Conservation (phyloP, 164 flowering plant species). For the Aristolochia californica region DNA sequence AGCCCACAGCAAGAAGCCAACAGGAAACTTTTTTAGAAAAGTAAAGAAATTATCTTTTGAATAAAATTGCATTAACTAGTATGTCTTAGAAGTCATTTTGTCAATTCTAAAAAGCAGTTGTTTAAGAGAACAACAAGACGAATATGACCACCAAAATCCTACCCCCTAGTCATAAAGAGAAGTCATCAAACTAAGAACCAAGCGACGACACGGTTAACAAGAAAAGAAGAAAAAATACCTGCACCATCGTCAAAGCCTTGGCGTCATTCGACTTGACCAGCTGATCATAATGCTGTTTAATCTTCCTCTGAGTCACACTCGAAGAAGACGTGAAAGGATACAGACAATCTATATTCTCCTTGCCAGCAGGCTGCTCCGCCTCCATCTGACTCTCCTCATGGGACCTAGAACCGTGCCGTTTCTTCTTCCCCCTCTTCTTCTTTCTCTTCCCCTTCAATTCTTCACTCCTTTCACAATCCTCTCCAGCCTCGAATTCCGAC, state of each 20-base stretch:
- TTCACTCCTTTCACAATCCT: conserved; percentile 14
- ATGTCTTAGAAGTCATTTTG: too few relatives aligned
- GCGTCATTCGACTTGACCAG: conserved; percentile 56
- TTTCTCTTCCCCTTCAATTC: conserved; percentile 24
- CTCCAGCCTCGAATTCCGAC: conserved; percentile 19
- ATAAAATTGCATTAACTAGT: too few relatives aligned
- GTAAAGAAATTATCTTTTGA: too few relatives aligned
- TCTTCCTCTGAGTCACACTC: conserved; percentile 74
- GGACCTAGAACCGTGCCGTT: conserved; percentile 10
- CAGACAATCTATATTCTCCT: conserved; percentile 35
- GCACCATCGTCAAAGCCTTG: conserved; percentile 52
- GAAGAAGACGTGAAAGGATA: conserved; percentile 65
- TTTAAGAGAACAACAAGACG: too few relatives aligned
- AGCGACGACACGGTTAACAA: background rate
- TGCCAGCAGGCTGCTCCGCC: conserved; percentile 27
- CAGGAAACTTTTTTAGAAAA: too few relatives aligned
- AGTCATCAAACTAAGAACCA: background rate
- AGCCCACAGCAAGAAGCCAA: too few relatives aligned
- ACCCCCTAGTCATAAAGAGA: too few relatives aligned
- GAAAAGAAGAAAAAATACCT: conserved; percentile 29
- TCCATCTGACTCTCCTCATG: conserved; percentile 8
- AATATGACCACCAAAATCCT: background rate
- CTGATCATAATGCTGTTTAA: conserved; percentile 76
- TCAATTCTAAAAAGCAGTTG: too few relatives aligned
- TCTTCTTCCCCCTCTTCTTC: conserved; percentile 40